Evolutionary conservation across 2,329 filamentous ascomycete species (phyloP), one percentile per base, ranked within the genome.

Genomic region (Verticillium tricorpus): DNA sequence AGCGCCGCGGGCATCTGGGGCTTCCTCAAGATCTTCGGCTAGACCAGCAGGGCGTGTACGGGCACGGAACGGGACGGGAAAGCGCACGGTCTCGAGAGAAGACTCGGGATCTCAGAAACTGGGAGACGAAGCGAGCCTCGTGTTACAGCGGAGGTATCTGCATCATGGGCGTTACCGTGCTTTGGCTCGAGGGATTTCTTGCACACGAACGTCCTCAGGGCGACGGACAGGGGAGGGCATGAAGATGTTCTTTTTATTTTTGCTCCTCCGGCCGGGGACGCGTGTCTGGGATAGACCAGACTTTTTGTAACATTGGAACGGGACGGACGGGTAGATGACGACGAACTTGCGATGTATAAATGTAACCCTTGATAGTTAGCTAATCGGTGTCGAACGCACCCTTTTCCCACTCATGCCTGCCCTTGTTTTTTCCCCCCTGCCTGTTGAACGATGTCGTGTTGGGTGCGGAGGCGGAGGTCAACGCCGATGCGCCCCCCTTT

Each of bases 1-100:
- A 97, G 92, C 72, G 93, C 93, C 28, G 77, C 92, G 56, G 93
- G 93, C 7, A 87, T 99, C 64, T 97, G 91, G 89, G 90, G 89
- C 0, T 97, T 99, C 74, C 82, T 98, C 69, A 96, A 91, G 78
- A 75, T 93, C 57, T 97, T 97, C 81, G 89, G 89, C 60, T 87
- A 80, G 73, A 25, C 7, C 11, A 7, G 9, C 5, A 22, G 6
- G 34, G 12, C 34, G 19, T 22, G 40, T 25, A 50, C 40, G 40
- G 40, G 12, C 40, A 50, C 22, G 40, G 19, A 1, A 50, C 15
- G 39, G 17, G 39, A n/a, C 8, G 11, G 3, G 40, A 8, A 14
- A 50, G 8, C 40, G 22, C 40, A n/a, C 22, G 40, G n/a, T 5
- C 19, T 11, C 15, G 17, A 8, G 39, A 45, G 22, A 50, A 9